Percentiles rank a stretch among this genome's conserved stretches.
Conservation (phyloP, 108 stramenopile species). For the Fistulifera pelliculosa region DNA sequence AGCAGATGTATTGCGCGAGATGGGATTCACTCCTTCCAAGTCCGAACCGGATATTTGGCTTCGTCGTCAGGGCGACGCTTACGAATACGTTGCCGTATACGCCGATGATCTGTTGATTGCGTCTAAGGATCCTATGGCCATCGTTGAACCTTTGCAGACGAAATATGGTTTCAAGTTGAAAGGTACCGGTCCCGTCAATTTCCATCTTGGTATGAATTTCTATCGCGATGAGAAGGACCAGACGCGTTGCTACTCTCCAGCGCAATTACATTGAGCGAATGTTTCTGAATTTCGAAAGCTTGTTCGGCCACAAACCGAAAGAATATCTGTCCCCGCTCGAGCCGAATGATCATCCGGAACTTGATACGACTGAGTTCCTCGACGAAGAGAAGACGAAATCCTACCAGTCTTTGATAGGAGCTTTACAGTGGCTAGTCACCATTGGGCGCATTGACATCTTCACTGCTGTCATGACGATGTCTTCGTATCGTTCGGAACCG, state of each 20-base stretch:
- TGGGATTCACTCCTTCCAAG: constrained; percentile 20
- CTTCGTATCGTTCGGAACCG: neutral
- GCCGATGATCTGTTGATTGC: constrained; percentile 7
- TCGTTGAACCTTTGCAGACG: constrained; percentile 6
- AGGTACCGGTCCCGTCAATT: constrained; percentile 7
- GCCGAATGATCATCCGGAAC: constrained; percentile 15
- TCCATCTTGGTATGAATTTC: constrained; percentile 2
- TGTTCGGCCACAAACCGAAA: constrained; percentile 23
- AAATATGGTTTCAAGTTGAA: constrained; percentile 10
- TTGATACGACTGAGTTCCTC: constrained; percentile 16
- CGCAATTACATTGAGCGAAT: constrained; percentile 16
- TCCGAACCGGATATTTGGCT: constrained; percentile 35
- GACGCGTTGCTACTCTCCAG: neutral
- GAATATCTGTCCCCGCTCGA: constrained; percentile 2
- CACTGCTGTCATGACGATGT: neutral
- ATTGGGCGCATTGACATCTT: constrained; percentile 26
- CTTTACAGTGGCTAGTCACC: constrained; percentile 15
- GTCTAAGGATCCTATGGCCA: neutral
- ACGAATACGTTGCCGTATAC: constrained; percentile 7
- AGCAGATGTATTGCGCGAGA: neutral
- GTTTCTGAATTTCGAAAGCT: constrained; percentile 2
- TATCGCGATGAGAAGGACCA: neutral
- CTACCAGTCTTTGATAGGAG: constrained; percentile 23
- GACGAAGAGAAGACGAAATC: constrained; percentile 4
- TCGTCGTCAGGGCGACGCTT: neutral